A percentile compares a stretch with the other conserved stretches of the same genome.
Evolutionary conservation across 176 grass and related monocot genomes (phyloP).

Genomic region (Raddia distichophylla): DNA sequence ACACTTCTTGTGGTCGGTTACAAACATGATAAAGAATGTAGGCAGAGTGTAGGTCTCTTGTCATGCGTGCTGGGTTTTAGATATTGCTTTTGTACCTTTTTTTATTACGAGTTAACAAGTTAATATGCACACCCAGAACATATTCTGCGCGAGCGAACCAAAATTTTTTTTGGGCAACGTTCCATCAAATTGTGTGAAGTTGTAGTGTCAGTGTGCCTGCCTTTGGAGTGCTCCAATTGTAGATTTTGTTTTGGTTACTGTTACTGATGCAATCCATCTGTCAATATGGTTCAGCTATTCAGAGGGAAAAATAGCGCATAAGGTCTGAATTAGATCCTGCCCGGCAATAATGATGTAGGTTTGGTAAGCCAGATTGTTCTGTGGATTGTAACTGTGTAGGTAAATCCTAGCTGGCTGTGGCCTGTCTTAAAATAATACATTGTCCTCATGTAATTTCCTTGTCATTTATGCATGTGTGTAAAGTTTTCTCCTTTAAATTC

Average conservation of each 20-base stretch:
- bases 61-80: neutral
- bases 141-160: neutral
- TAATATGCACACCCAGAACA: neutral
- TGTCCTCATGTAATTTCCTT: neutral
- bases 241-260: neutral
- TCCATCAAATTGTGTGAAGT: neutral
- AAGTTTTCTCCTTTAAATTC: neutral
- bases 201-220: neutral
- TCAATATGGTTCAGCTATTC: neutral
- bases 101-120: neutral
- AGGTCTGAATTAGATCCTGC: neutral
- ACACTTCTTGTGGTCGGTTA: neutral
- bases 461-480: neutral
- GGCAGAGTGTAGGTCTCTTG: neutral
- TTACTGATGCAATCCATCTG: neutral
- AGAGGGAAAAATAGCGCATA: too few species aligned
- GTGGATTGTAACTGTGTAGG: neutral
- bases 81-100: neutral
- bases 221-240: neutral
- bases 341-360: neutral
- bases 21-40: neutral
- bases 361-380: neutral
- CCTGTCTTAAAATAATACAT: neutral
- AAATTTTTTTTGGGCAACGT: neutral
- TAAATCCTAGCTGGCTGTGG: neutral